Conservation (phyloP, 352 stramenopile genomes). For the Blastocystis sp. region DNA sequence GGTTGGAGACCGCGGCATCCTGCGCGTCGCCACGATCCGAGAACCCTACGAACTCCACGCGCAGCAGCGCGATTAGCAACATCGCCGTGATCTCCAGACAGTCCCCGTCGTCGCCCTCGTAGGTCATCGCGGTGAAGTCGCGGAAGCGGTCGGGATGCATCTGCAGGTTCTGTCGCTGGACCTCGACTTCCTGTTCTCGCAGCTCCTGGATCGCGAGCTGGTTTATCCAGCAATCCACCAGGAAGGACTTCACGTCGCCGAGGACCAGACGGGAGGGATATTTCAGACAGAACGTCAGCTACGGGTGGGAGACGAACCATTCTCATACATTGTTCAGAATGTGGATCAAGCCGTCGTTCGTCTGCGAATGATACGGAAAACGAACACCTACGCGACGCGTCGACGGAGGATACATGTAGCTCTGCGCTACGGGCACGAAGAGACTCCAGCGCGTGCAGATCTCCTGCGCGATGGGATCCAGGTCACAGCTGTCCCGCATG, state of each 20-base stretch:
- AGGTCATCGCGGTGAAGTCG: neutral
- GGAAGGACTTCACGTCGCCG: neutral
- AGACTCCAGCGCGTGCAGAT: neutral
- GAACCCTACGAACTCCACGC: neutral
- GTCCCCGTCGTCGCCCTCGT: constrained; percentile 13
- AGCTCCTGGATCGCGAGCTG: neutral
- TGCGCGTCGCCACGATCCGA: neutral
- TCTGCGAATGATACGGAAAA: neutral
- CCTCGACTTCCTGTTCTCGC: neutral
- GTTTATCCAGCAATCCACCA: neutral
- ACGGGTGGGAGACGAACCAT: neutral
- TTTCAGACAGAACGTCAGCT: neutral
- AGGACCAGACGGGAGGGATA: neutral
- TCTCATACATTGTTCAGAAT: neutral
- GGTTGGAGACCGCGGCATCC: constrained; percentile 16
- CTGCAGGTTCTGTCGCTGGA: neutral
- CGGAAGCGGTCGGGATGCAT: neutral
- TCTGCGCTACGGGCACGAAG: neutral
- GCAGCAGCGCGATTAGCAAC: neutral
- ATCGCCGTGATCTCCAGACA: neutral
- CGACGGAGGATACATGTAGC: neutral
- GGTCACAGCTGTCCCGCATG: neutral
- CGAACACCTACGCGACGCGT: neutral
- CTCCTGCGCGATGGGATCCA: neutral
- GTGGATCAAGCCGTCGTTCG: neutral